phyloP scores from a whole-genome alignment of 2,329 filamentous ascomycete genomes.

The Cryphonectria carpinicola region DNA sequence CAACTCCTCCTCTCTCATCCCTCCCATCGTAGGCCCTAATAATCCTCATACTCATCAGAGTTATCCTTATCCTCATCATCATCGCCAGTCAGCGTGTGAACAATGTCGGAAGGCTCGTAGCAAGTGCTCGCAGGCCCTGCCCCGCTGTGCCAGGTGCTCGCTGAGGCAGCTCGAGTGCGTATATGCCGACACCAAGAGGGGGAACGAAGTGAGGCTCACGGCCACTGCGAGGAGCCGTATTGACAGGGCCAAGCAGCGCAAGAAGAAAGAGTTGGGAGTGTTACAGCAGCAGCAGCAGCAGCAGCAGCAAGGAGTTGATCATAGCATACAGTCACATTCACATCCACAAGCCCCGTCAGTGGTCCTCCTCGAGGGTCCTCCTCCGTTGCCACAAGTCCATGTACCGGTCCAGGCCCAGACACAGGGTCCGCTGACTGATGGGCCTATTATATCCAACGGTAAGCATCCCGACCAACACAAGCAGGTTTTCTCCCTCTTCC shows the following conservation, averaged over 20 bases:
- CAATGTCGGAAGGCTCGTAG: constrained; percentile 12
- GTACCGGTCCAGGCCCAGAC: neutral
- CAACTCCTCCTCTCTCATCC: too few relatives aligned
- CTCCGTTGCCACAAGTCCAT: neutral
- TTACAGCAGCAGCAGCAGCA: constrained; percentile 1
- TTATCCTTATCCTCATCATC: neutral
- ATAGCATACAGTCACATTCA: neutral
- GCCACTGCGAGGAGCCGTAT: constrained; percentile 2
- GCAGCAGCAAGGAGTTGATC: neutral
- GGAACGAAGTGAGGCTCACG: neutral
- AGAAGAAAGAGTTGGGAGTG: neutral
- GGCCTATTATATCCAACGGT: neutral
- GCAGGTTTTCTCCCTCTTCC: neutral
- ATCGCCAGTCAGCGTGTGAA: constrained; percentile 7
- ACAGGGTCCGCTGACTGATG: neutral
- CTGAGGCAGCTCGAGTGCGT: constrained; percentile 11
- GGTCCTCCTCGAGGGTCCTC: neutral
- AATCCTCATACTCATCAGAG: too few relatives aligned
- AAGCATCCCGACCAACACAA: neutral
- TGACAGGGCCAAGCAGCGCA: constrained; percentile 9
- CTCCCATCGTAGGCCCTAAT: neutral
- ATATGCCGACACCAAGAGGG: neutral
- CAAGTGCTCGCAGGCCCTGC: constrained; percentile 6
- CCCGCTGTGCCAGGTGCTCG: constrained; percentile 1
- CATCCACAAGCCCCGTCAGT: neutral